Percentiles rank a stretch among this genome's conserved stretches.
Conservation (phyloP, 1,139 yeast species). For the Protomyces inundatus region DNA sequence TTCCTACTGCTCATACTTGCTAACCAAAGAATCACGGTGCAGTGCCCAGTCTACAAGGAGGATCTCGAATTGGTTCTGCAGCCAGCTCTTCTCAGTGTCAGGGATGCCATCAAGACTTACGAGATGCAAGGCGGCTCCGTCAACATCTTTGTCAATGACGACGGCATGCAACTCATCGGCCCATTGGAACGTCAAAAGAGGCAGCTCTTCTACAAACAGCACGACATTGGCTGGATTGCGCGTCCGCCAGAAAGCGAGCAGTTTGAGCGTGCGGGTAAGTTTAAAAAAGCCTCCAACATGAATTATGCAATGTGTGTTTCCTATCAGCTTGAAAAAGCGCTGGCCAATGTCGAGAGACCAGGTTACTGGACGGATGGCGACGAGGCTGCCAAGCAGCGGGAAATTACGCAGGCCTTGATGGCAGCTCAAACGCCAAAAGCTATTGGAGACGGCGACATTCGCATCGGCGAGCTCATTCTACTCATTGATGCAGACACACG, state of each 20-base stretch:
- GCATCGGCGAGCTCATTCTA: conserved; percentile 30
- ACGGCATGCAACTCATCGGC: conserved; percentile 28
- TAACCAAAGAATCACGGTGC: conserved; percentile 8
- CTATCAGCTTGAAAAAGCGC: conserved; percentile 28
- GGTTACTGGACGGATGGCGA: conserved; percentile 20
- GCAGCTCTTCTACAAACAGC: conserved; percentile 29
- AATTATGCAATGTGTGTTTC: conserved; percentile 29
- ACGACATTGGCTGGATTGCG: conserved; percentile 30
- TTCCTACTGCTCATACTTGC: not conserved
- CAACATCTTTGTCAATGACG: conserved; percentile 28
- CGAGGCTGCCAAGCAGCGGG: conserved; percentile 10
- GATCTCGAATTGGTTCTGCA: conserved; percentile 28
- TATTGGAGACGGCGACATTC: conserved; percentile 30
- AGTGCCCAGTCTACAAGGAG: conserved; percentile 29
- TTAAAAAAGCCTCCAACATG: conserved; percentile 32
- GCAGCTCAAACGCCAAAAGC: conserved; percentile 6
- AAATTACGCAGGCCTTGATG: conserved; percentile 12
- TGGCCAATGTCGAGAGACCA: conserved; percentile 22
- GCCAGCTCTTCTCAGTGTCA: conserved; percentile 27
- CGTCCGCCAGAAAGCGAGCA: conserved; percentile 31
- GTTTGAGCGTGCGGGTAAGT: conserved; percentile 30
- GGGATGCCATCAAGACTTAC: conserved; percentile 27
- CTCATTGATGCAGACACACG: conserved; percentile 32
- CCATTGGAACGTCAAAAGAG: conserved; percentile 19
- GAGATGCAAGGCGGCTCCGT: conserved; percentile 30